Percentiles rank a stretch among this genome's conserved stretches.
These are phyloP conservation scores for Neopestalotiopsis sp. DNA, from an alignment of 2,329 filamentous ascomycete species.

Conservation along the genomic window DNA sequence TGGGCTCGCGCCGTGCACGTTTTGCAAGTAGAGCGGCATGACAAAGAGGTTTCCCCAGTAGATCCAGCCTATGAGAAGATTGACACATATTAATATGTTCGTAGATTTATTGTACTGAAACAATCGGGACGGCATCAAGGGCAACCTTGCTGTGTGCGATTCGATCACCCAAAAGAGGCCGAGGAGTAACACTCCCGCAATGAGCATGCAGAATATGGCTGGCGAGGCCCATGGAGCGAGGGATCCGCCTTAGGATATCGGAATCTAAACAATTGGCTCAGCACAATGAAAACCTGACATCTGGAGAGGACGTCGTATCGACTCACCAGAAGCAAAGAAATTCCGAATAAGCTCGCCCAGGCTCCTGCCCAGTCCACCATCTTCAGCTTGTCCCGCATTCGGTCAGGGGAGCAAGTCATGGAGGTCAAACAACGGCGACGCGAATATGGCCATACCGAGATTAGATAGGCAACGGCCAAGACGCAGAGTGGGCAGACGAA, in stretches of 20 bases:
- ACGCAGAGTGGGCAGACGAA: conserved; percentile 16
- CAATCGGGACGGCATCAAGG: conserved; percentile 24
- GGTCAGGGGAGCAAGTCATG: conserved; percentile 23
- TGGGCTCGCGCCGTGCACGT: conserved; percentile 28
- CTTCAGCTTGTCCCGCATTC: conserved; percentile 25
- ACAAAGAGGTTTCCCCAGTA: conserved; percentile 51
- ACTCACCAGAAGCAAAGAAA: conserved; percentile 24
- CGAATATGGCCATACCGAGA: conserved; percentile 21
- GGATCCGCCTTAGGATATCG: conserved; percentile 28
- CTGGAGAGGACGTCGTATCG: neutral
- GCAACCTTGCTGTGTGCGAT: conserved; percentile 25
- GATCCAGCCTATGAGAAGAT: conserved; percentile 53
- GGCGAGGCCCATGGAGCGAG: conserved; percentile 26
- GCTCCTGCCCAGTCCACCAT: conserved; percentile 29
- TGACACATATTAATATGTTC: conserved; percentile 18
- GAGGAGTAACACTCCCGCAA: conserved; percentile 21
- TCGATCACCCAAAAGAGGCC: conserved; percentile 26
- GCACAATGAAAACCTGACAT: neutral
- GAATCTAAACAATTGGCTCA: conserved; percentile 24
- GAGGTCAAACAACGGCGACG: neutral
- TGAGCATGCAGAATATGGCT: conserved; percentile 24
- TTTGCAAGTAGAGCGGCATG: conserved; percentile 33
- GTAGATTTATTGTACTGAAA: conserved; percentile 20
- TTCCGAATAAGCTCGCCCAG: neutral
- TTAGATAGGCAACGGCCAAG: no score